Percentiles rank a stretch among this genome's conserved stretches.
phyloP scores from a whole-genome alignment of 768 basidiomycete species.

The Trametes coccinea region DNA sequence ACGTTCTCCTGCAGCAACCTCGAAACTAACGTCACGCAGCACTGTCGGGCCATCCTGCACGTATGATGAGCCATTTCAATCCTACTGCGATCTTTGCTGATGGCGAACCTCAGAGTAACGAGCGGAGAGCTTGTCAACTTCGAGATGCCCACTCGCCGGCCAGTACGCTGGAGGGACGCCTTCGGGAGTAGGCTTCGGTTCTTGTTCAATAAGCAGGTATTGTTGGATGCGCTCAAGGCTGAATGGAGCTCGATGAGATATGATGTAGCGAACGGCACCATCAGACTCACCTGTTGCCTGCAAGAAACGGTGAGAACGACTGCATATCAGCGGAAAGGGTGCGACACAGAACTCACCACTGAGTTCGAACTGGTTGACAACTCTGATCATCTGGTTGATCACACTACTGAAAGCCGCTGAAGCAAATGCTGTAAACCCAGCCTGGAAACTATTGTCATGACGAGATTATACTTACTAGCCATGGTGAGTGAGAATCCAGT shows the following conservation, averaged over 20 bases:
- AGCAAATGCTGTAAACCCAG: neutral
- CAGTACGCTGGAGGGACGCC: conserved; percentile 53
- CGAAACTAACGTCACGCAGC: conserved; percentile 53
- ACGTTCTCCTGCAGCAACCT: conserved; percentile 53
- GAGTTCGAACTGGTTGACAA: conserved; percentile 44
- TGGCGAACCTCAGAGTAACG: conserved; percentile 35
- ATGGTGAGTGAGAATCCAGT: conserved; percentile 40
- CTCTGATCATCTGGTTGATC: conserved; percentile 49
- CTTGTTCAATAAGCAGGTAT: conserved; percentile 49
- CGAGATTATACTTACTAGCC: conserved; percentile 33
- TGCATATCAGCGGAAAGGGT: too few relatives aligned
- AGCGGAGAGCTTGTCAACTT: conserved; percentile 46
- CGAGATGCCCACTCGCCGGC: conserved; percentile 48
- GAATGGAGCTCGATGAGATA: too few relatives aligned
- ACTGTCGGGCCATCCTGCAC: conserved; percentile 50
- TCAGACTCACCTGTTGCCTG: conserved; percentile 41
- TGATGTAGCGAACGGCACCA: neutral
- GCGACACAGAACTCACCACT: too few relatives aligned
- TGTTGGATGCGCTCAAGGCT: conserved; percentile 45
- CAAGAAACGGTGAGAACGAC: conserved; percentile 36
- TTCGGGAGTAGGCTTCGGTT: conserved; percentile 36
- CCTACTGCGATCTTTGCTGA: too few relatives aligned
- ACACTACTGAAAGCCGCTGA: conserved; percentile 50
- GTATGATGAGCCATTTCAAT: neutral
- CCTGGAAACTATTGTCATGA: too few relatives aligned